phyloP scores from a whole-genome alignment of 2,329 filamentous ascomycete genomes.

The Fusarium sp. region DNA sequence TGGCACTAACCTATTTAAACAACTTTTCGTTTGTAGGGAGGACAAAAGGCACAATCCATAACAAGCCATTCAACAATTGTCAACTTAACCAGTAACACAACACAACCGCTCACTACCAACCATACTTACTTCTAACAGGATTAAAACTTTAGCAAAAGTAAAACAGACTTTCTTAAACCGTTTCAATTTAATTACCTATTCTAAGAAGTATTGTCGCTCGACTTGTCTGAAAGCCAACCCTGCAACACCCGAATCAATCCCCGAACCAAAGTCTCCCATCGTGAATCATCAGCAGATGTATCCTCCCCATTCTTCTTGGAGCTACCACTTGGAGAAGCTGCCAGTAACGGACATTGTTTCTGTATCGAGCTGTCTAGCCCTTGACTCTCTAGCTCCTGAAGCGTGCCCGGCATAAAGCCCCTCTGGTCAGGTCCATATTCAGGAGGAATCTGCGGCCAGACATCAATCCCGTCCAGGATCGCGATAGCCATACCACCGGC shows the following conservation, averaged over 20 bases:
- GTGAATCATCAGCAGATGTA: not conserved
- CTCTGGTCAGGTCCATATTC: constrained; percentile 18
- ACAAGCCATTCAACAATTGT: too few species aligned
- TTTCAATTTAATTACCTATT: too few species aligned
- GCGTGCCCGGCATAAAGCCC: constrained; percentile 7
- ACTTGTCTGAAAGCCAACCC: not conserved
- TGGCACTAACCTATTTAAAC: too few species aligned
- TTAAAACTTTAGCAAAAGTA: too few species aligned
- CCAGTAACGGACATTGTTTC: not conserved
- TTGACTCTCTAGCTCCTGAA: not conserved
- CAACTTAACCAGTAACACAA: too few species aligned
- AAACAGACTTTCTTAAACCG: too few species aligned
- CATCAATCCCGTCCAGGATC: constrained; percentile 6
- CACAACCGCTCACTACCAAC: too few species aligned
- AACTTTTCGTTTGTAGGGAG: too few species aligned
- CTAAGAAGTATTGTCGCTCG: not conserved
- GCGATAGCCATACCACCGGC: constrained; percentile 8
- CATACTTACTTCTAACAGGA: too few species aligned
- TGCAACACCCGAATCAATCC: not conserved
- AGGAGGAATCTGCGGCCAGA: constrained; percentile 9
- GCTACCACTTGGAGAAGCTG: not conserved
- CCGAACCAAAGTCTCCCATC: not conserved
- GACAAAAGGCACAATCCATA: too few species aligned
- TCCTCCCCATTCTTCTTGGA: not conserved
- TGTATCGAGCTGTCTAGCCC: not conserved